Evolutionary conservation across 306 rosid genomes (phyloP).

Genomic region (Rubus parviflorus): DNA sequence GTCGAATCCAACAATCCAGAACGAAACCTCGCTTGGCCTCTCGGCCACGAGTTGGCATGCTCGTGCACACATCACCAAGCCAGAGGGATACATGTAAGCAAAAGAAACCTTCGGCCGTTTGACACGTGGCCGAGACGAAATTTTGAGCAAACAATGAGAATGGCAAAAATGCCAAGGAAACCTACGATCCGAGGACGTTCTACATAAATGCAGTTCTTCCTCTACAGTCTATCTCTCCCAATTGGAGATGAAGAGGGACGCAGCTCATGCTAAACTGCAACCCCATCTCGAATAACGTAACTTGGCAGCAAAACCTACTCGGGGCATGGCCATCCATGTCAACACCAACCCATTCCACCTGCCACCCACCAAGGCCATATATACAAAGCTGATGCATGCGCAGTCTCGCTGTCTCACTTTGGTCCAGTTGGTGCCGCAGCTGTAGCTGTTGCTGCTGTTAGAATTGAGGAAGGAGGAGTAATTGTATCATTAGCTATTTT

Average conservation of each 20-base stretch:
- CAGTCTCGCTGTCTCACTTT: slow-evolving; percentile 70
- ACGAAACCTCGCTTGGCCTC: no score
- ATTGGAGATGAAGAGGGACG: slow-evolving; percentile 33
- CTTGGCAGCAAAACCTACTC: slow-evolving; percentile 30
- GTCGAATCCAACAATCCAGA: no score
- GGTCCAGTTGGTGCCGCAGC: slow-evolving; percentile 76
- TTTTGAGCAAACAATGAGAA: slow-evolving; percentile 24
- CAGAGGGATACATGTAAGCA: no score
- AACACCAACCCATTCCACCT: slow-evolving; percentile 56
- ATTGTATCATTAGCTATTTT: not conserved
- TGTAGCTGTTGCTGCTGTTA: slow-evolving; percentile 61
- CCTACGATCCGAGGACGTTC: slow-evolving; percentile 39
- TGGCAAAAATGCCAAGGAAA: slow-evolving; percentile 47
- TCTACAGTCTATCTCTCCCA: slow-evolving; percentile 50
- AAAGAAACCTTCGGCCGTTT: no score
- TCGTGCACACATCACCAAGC: no score
- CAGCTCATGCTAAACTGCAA: slow-evolving; percentile 45
- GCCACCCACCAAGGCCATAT: slow-evolving; percentile 42
- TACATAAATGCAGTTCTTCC: slow-evolving; percentile 34
- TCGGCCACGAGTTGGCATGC: no score
- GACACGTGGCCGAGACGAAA: no score
- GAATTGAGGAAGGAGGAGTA: slow-evolving; percentile 14
- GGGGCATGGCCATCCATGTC: slow-evolving; percentile 35
- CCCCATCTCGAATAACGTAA: slow-evolving; percentile 33
- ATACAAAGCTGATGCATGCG: slow-evolving; percentile 55